Conservation (phyloP, 306 rosid genomes). For the Mimosa bimucronata region DNA sequence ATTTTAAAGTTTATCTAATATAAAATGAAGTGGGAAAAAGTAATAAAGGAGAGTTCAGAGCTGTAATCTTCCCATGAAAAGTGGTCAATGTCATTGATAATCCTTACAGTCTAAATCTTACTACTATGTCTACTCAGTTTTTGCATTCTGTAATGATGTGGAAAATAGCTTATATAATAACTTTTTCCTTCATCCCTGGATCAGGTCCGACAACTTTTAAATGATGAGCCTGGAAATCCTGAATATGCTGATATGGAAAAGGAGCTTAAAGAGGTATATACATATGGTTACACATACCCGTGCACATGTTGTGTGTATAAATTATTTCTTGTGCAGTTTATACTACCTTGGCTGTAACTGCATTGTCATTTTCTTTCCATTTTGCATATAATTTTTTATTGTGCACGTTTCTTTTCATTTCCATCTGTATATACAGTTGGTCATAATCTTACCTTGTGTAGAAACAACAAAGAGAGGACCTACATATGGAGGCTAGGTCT, state of each 20-base stretch:
- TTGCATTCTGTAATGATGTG: not conserved
- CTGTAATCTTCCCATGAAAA: not conserved
- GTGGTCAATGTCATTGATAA: not conserved
- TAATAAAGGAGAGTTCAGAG: not conserved
- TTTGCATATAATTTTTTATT: not conserved
- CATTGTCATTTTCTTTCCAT: not conserved
- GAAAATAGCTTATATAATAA: not conserved
- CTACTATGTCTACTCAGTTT: not conserved
- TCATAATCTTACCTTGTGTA: conserved; percentile 33
- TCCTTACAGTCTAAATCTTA: not conserved
- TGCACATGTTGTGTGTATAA: not conserved
- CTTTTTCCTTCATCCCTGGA: conserved; percentile 14
- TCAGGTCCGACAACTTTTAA: conserved; percentile 79
- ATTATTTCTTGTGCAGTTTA: not conserved
- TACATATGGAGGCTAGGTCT: conserved; percentile 44
- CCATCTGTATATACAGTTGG: not conserved
- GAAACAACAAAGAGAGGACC: conserved; percentile 30
- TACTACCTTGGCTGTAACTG: not conserved
- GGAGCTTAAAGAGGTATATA: conserved; percentile 83
- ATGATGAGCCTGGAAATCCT: conserved; percentile 72
- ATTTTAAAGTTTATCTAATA: not conserved
- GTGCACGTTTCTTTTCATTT: conserved; percentile 7
- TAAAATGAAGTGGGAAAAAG: not conserved
- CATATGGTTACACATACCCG: not conserved
- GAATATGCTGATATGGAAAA: conserved; percentile 94